Evolutionary conservation across 305 asterid species (phyloP).

Genomic region (Euphrasia arctica): DNA sequence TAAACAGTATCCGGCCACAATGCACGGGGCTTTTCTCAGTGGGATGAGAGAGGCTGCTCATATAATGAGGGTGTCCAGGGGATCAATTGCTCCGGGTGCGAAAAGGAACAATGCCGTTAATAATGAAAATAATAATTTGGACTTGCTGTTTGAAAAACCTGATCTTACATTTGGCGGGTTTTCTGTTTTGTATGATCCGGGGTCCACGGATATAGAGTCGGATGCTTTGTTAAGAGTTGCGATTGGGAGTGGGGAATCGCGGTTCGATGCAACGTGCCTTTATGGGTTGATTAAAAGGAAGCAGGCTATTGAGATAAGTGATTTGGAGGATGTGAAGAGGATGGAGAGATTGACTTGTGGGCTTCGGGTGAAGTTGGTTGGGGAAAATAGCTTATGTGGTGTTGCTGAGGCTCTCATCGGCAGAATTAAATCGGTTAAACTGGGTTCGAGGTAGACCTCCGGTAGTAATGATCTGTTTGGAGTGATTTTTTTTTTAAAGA

Average conservation of each 20-base stretch:
- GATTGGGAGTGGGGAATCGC: conserved; percentile 37
- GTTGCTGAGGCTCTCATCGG: conserved; percentile 59
- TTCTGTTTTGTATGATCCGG: conserved; percentile 55
- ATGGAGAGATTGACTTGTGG: conserved; percentile 46
- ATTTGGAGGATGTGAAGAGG: conserved; percentile 64
- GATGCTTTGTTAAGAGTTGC: conserved; percentile 57
- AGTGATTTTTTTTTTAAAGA: neutral
- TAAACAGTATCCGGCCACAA: conserved; percentile 91
- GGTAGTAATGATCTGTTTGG: neutral
- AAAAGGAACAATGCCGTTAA: conserved; percentile 26
- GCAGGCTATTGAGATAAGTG: conserved; percentile 55
- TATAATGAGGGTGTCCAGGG: conserved; percentile 58
- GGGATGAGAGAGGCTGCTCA: conserved; percentile 98
- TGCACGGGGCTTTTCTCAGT: conserved; percentile 97
- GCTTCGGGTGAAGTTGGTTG: conserved; percentile 54
- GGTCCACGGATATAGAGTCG: conserved; percentile 43
- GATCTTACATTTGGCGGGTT: conserved; percentile 70
- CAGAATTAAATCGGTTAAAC: conserved; percentile 43
- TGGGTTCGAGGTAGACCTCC: neutral
- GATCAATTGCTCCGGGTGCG: conserved; percentile 30
- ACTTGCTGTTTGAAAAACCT: conserved; percentile 55
- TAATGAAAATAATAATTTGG: conserved; percentile 39
- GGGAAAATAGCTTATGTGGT: conserved; percentile 47
- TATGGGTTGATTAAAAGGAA: conserved; percentile 56
- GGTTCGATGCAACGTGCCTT: conserved; percentile 32